Percentiles rank a stretch among this genome's conserved stretches.
Conservation (phyloP, 305 asterid genomes). For the Salvia sclarea region DNA sequence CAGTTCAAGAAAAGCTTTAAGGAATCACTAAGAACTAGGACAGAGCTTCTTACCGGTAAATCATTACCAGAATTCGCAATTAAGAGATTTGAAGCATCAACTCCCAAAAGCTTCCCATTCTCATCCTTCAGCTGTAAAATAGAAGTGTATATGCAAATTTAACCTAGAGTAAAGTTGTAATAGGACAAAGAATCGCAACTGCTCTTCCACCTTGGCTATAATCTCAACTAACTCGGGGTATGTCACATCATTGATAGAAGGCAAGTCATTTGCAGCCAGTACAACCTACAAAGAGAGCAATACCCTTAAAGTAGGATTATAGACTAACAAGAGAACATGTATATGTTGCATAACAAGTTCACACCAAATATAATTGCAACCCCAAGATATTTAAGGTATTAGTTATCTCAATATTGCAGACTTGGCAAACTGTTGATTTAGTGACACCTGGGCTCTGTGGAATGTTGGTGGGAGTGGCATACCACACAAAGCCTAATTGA, state of each 20-base stretch:
- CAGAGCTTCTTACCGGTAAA: slow-evolving; percentile 73
- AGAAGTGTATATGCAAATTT: slow-evolving; percentile 26
- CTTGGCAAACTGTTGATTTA: neutral
- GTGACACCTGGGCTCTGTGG: neutral
- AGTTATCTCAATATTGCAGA: neutral
- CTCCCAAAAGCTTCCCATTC: slow-evolving; percentile 77
- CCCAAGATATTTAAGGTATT: slow-evolving; percentile 22
- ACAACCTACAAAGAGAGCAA: slow-evolving; percentile 63
- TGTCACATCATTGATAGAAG: slow-evolving; percentile 93
- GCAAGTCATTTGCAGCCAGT: slow-evolving; percentile 91
- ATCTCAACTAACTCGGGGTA: slow-evolving; percentile 74
- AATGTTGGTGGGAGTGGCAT: slow-evolving; percentile 5
- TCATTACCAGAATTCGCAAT: slow-evolving; percentile 92
- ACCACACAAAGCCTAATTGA: neutral
- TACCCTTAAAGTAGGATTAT: slow-evolving; percentile 11
- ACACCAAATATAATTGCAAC: slow-evolving; percentile 9
- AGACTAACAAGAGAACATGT: slow-evolving; percentile 19
- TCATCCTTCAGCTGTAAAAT: slow-evolving; percentile 78
- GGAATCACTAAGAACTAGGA: slow-evolving; percentile 19
- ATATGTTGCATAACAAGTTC: slow-evolving; percentile 13
- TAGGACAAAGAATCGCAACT: slow-evolving; percentile 4
- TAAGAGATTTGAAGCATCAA: slow-evolving; percentile 79
- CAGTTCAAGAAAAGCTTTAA: slow-evolving; percentile 18
- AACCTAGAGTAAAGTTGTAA: slow-evolving; percentile 21
- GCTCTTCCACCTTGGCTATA: slow-evolving; percentile 61